Evolutionary conservation across 108 stramenopile species (phyloP).

Genomic region (Skeletonema marinoi): DNA sequence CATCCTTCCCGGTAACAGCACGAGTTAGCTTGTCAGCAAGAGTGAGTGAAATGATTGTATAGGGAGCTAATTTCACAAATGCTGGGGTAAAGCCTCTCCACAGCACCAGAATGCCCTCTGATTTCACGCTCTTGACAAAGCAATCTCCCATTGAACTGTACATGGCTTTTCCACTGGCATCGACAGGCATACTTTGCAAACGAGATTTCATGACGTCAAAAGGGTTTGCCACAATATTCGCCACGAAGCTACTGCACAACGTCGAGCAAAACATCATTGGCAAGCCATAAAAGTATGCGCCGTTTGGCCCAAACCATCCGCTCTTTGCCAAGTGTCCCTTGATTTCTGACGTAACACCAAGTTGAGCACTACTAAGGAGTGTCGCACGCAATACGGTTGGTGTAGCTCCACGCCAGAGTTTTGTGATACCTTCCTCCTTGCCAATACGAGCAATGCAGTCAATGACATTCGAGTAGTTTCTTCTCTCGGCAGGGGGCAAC

Average conservation of each 20-base stretch:
- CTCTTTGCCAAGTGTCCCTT: conserved; percentile 19
- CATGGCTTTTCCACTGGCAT: conserved; percentile 30
- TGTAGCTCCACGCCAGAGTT: conserved; percentile 40
- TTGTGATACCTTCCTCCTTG: conserved; percentile 38
- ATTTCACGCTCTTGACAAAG: conserved; percentile 32
- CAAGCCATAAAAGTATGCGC: conserved; percentile 19
- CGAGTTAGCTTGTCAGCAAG: conserved; percentile 39
- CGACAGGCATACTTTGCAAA: conserved; percentile 36
- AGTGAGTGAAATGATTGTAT: conserved; percentile 38
- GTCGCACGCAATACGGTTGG: conserved; percentile 43
- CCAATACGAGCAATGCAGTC: conserved; percentile 46
- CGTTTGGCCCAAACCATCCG: conserved; percentile 37
- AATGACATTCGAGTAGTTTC: conserved; percentile 38
- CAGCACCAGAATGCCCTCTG: conserved; percentile 23
- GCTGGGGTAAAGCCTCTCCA: conserved; percentile 37
- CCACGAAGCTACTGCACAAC: conserved; percentile 36
- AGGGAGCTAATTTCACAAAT: conserved; percentile 38
- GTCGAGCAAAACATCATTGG: conserved; percentile 43
- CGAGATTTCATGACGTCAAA: conserved; percentile 39
- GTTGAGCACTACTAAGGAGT: conserved; percentile 17
- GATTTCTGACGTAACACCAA: conserved; percentile 38
- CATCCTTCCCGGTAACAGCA: conserved; percentile 40
- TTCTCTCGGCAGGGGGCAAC: conserved; percentile 32
- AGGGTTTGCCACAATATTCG: conserved; percentile 44
- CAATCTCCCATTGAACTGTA: conserved; percentile 35